Conservation (phyloP, 176 grass and related monocot species). For the Oryza glaberrima region DNA sequence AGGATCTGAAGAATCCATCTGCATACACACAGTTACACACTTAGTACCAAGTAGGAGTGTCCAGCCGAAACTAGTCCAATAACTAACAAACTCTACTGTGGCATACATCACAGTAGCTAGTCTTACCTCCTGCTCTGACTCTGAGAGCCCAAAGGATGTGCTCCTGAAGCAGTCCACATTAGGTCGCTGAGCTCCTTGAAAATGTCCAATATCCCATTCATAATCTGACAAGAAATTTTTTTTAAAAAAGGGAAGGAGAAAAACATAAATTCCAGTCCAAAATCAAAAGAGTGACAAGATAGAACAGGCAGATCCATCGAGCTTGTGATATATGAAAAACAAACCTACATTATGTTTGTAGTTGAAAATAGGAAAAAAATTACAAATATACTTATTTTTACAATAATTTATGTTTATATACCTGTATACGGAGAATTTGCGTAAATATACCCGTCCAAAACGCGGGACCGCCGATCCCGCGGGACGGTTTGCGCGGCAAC, state of each 20-base stretch:
- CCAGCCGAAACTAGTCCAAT: neutral
- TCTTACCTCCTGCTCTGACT: constrained; percentile 65
- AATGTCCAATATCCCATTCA: constrained; percentile 99
- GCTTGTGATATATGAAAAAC: neutral
- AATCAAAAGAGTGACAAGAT: neutral
- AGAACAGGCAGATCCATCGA: neutral
- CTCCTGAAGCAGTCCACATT: constrained; percentile 97
- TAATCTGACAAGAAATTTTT: constrained; percentile 58
- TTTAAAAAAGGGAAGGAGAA: neutral
- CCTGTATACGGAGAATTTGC: too few species aligned
- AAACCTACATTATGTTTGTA: neutral
- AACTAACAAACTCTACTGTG: neutral
- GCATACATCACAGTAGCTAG: constrained; percentile 18
- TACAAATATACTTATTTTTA: too few species aligned
- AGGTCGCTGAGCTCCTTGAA: constrained; percentile 88
- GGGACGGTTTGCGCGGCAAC: too few species aligned
- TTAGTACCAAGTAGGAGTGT: neutral
- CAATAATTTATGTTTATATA: too few species aligned
- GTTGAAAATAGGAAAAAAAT: neutral
- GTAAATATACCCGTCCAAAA: too few species aligned
- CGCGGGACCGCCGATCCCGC: too few species aligned
- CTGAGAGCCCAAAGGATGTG: constrained; percentile 84
- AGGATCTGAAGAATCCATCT: constrained; percentile 61
- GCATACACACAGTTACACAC: constrained; percentile 13
- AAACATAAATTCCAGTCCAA: neutral